phyloP scores from a whole-genome alignment of 78 protist genomes.

The Dictyostelium firmibasis region DNA sequence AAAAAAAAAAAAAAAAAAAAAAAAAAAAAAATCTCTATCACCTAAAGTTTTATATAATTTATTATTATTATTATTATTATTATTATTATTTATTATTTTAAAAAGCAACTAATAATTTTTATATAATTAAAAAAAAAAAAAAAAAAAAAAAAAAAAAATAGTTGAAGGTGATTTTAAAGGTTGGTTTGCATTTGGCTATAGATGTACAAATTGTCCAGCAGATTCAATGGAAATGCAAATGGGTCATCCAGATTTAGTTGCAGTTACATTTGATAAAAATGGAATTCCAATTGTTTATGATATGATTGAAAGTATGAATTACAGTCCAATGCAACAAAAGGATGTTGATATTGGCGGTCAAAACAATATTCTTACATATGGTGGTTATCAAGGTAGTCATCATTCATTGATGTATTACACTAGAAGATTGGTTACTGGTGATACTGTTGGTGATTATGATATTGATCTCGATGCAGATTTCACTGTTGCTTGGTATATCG shows the following conservation, averaged over 20 bases:
- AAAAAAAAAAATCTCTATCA: no score
- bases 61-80: no score
- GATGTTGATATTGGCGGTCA: neutral
- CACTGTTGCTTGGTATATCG: constrained; percentile 22
- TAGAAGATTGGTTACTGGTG: constrained; percentile 25
- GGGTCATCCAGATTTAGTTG: constrained; percentile 1
- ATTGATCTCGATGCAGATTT: neutral
- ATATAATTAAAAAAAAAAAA: no score
- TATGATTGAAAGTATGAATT: neutral
- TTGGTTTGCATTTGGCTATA: constrained; percentile 2
- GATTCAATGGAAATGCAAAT: neutral
- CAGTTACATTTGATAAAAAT: neutral
- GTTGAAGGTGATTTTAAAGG: constrained; percentile 4
- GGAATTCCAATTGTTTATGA: neutral
- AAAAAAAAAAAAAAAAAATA: no score
- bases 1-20: no score
- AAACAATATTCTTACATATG: neutral
- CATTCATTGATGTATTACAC: neutral
- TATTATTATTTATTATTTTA: no score
- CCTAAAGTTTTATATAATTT: no score
- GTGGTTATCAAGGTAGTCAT: neutral
- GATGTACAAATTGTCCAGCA: neutral
- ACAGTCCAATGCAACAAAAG: neutral
- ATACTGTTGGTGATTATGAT: constrained; percentile 11
- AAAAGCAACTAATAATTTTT: no score